Base-by-base conservation (phyloP, 2,329 filamentous ascomycete genomes). In the Periconia sp. region DNA sequence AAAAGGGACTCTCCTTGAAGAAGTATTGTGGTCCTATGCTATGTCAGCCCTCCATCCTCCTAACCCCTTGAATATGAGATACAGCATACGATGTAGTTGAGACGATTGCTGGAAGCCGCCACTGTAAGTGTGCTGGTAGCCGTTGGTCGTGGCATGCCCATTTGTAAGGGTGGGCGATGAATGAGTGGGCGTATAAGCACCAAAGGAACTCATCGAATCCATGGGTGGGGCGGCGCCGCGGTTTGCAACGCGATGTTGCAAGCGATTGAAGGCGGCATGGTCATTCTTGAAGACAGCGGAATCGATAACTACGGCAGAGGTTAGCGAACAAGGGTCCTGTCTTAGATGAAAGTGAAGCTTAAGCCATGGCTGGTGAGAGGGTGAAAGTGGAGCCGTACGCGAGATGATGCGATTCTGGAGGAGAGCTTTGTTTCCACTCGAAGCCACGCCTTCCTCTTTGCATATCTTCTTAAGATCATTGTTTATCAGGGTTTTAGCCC, bases 1-100 rank as follows among this genome's bases (percentile, higher is more conserved):
- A 96, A 69, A 96, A 99, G 0, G 94, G 92, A 60, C 90, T 96
- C 4, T 83, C 69, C 61, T 89, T 92, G 73, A 88, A 88, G 35
- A 70, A 72, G 34, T 82, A 67, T 33, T 68, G 45, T 5, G 55
- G 70, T 30, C 18, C 9, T 15, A 18, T 18, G n/a, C 15, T 16
- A 12, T 21, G 16, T 44, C 18, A 40, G 36, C 24, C 10, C 4
- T 17, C 28, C 4, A 7, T 18, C 13, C 23, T 9, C 10, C 5
- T 5, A 16, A 9, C 9, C 18, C 35, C 25, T 16, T 22, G 22
- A 15, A 17, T 7, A 11, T 21, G 28, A 21, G 30, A 35, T n/a
- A 38, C 25, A 36, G 36, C 56, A 34, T 57, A 61, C 60, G 52
- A 17, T 48, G 39, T 18, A 46, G 47, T 37, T 41, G 37, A 28